These are phyloP conservation scores for Falciphora oryzae DNA, from an alignment of 2,329 filamentous ascomycete species.

Conservation along the genomic window DNA sequence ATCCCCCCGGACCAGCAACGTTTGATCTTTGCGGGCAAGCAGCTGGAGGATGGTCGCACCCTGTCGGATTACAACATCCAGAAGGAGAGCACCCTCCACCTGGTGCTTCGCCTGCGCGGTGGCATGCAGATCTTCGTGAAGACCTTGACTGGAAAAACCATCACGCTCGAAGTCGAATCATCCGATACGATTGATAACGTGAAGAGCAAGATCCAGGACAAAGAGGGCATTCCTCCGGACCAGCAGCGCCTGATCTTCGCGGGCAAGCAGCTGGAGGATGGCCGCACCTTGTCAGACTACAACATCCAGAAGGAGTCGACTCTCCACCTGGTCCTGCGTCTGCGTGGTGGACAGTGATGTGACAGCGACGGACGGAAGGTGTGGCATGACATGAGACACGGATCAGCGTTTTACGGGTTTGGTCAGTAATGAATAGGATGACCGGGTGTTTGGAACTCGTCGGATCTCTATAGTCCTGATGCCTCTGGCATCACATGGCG, in stretches of 20 bases:
- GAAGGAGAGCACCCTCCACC: conserved; percentile 77
- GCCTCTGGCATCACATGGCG: background rate
- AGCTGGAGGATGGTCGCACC: conserved; percentile 86
- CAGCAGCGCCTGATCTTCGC: conserved; percentile 67
- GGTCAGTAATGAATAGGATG: conserved; percentile 6
- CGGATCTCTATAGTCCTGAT: background rate
- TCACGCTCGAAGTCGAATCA: conserved; percentile 62
- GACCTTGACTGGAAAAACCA: conserved; percentile 65
- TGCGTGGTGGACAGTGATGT: conserved; percentile 56
- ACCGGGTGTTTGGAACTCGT: background rate
- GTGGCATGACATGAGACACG: conserved; percentile 1
- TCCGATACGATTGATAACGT: conserved; percentile 68
- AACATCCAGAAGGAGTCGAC: conserved; percentile 80
- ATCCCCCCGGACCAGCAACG: conserved; percentile 94
- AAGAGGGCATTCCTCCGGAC: conserved; percentile 66
- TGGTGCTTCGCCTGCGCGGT: conserved; percentile 76
- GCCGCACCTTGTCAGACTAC: conserved; percentile 77
- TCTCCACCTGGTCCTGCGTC: conserved; percentile 63
- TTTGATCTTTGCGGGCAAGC: conserved; percentile 89
- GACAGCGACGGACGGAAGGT: too few species aligned
- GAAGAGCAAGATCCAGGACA: conserved; percentile 66
- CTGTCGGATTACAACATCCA: conserved; percentile 96
- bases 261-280: conserved; percentile 68
- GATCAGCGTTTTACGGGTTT: conserved; percentile 8
- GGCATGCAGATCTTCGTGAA: conserved; percentile 74